Base-by-base conservation (phyloP, 495 filamentous ascomycete genomes). In the Glonium stellatum region DNA sequence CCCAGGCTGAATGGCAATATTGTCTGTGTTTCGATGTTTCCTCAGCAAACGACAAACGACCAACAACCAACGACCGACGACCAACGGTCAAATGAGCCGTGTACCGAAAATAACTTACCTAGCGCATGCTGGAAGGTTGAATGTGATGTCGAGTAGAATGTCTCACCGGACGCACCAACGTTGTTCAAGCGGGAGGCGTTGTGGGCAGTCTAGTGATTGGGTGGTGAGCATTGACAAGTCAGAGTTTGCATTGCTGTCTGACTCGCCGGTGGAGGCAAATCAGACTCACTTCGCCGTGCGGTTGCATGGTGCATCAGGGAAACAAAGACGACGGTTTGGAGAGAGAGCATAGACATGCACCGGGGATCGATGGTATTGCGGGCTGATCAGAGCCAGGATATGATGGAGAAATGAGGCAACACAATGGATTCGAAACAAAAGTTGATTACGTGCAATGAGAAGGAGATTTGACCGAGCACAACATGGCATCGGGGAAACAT, bases 341-440 rank as follows among this genome's bases (percentile, higher is more conserved):
- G 1, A 31, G 23, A 23, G 48, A 51, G 48, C 48, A 25, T 51
- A 51, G 48, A 51, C 48, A 51, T 51, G 48, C 48, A 31, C 19
- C 31, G 48, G n/a, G 48, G 48, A 51, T 51, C 13, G 48, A 51
- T 51, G 48, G 21, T 48, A 22, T 22, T 48, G 41, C 13, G 25
- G 48, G 48, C 21, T 25, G 48, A 51, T 27, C 23, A 27, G 48
- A 25, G 19, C 13, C 48, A 15, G 48, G 48, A 51, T 51, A 51
- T 23, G 21, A 10, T 51, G 19, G 8, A 51, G n/a, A 25, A 51
- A 51, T 51, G 48, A 51, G 25, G 13, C 48, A 31, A 1, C 48
- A 31, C 19, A 31, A 51, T 51, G 19, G 25, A 27, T 51, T 25
- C 23, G 25, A 27, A 51, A 51, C 48, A 18, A 22, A n/a, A 51